Conservation (phyloP, 176 grass and related monocot genomes). For the Echinochloa phyllopogon region DNA sequence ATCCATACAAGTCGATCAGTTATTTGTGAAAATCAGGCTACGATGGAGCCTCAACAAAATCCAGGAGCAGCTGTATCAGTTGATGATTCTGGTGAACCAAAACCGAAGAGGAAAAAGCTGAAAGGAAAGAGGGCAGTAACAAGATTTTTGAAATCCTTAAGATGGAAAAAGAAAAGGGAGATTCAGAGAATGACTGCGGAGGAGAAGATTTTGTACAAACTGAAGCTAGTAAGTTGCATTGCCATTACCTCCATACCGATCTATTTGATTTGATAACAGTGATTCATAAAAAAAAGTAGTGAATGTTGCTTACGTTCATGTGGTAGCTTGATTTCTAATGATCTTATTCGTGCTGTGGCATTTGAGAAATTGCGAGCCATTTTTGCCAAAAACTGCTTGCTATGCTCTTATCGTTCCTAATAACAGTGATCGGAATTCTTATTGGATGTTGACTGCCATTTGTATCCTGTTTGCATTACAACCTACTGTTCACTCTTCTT, state of each 20-base stretch:
- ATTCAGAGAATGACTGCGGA: conserved; percentile 90
- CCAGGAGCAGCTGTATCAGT: conserved; percentile 22
- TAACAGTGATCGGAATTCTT: neutral
- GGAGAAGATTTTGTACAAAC: conserved; percentile 94
- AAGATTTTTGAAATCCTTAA: conserved; percentile 88
- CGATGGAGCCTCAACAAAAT: conserved; percentile 37
- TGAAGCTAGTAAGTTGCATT: conserved; percentile 67
- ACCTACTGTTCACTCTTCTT: neutral
- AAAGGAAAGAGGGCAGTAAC: conserved; percentile 89
- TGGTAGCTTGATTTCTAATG: neutral
- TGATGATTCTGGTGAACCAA: conserved; percentile 47
- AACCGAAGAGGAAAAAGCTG: conserved; percentile 85
- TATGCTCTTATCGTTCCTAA: neutral
- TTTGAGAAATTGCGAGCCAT: neutral
- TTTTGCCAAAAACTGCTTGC: neutral
- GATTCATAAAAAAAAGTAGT: neutral
- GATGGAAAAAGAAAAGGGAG: conserved; percentile 95
- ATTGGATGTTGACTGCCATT: neutral
- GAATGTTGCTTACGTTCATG: neutral
- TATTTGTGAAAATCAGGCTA: conserved; percentile 40
- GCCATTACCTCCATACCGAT: neutral
- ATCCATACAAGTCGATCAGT: conserved; percentile 57
- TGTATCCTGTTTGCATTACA: neutral
- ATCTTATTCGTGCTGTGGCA: conserved; percentile 16
- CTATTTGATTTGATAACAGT: neutral